Evolutionary conservation across 148 eudicot genomes (phyloP).

Genomic region (Nepenthes gracilis): DNA sequence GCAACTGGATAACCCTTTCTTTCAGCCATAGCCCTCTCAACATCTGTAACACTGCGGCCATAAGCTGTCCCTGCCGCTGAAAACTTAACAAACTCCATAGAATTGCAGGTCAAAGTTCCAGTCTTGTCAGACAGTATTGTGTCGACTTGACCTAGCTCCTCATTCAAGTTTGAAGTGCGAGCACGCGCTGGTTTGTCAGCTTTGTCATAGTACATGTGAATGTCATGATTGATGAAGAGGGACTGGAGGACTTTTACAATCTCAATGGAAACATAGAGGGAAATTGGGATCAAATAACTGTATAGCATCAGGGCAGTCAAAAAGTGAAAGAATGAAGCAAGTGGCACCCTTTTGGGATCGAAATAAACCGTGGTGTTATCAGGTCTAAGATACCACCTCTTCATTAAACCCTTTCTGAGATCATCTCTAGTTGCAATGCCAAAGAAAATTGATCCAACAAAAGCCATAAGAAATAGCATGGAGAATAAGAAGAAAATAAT

Average conservation of each 20-base stretch:
- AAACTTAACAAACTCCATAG: constrained; percentile 94
- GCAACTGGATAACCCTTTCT: constrained; percentile 52
- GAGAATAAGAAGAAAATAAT: constrained; percentile 68
- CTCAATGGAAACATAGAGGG: constrained; percentile 86
- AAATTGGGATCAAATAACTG: constrained; percentile 80
- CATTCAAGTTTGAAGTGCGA: constrained; percentile 91
- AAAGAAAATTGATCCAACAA: constrained; percentile 70
- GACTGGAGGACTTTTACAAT: constrained; percentile 86
- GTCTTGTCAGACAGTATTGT: constrained; percentile 96
- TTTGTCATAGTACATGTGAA: constrained; percentile 80
- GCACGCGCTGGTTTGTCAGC: constrained; percentile 90
- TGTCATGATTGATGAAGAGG: constrained; percentile 68
- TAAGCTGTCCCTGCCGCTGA: constrained; percentile 83
- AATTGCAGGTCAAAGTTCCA: constrained; percentile 89
- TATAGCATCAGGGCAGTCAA: constrained; percentile 71
- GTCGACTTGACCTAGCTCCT: constrained; percentile 96
- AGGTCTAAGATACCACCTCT: constrained; percentile 85
- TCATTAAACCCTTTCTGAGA: constrained; percentile 34
- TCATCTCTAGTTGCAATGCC: constrained; percentile 65
- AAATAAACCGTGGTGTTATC: constrained; percentile 38
- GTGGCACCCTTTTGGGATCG: constrained; percentile 42
- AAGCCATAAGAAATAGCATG: constrained; percentile 48
- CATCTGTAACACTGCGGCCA: constrained; percentile 80
- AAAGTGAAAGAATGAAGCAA: constrained; percentile 66
- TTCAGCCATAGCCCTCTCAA: constrained; percentile 89